Evolutionary conservation across 805 yeast genomes (phyloP), one percentile per base, ranked within the genome.

Genomic region (Candida michaelii): DNA sequence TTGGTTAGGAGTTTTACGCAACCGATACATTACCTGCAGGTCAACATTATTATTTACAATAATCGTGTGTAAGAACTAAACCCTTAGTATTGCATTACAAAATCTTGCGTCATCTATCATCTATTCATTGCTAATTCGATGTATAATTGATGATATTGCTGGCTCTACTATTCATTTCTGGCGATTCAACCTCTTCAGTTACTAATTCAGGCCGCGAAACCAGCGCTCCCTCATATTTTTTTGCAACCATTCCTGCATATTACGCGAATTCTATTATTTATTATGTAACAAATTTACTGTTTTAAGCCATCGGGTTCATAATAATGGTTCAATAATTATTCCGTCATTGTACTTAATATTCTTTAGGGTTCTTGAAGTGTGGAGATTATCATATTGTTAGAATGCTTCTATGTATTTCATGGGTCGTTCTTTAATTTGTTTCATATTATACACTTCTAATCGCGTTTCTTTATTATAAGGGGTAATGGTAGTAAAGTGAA

Each of bases 181-280:
- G 29, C n/a, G 4, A 12, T 7, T 25, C 5, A 9, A 9, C 6
- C 18, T 14, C 37, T 34, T 34, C 30, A 15, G 12, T 34, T 34
- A 23, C 37, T 13, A 10, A 7, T 14, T 34, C n/a, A 3, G 37
- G 37, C 14, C 37, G 37, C 37, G 37, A 34, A 33, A 19, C 40
- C 40, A 36, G 40, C 40, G 4, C 7, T 32, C 21, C 9, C 38
- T 17, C 5, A 27, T 27, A 15, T 18, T 39, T 39, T 39, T 39
- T 39, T 39, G 43, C 43, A 39, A 36, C 43, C 29, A 32, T 25
- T 39, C 43, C 43, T 39, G 43, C 27, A 39, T 17, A 30, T 12
- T 3, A 29, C 39, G 31, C 31, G 31, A 7, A 11, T 18, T 12
- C 23, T 3, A 25, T 18, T 18, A 11, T 17, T 14, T 18, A 12